Percentiles rank a stretch among this genome's conserved stretches.
Evolutionary conservation across 2,329 filamentous ascomycete species (phyloP).

Genomic region (Hypoxylon sp.): DNA sequence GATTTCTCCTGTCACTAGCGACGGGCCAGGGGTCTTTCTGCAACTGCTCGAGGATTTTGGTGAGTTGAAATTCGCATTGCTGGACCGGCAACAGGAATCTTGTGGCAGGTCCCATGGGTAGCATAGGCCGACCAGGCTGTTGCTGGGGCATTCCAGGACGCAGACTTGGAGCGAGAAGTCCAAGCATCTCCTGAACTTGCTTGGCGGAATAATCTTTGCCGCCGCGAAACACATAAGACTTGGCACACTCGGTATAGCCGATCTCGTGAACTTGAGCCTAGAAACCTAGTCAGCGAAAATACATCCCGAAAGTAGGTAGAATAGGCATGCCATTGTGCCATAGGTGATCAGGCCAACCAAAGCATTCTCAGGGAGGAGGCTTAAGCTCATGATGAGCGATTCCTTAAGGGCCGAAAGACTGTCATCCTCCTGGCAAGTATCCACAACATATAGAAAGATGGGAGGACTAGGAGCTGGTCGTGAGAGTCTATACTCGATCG

Average conservation of each 20-base stretch:
- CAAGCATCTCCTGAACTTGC: slow-evolving; percentile 99
- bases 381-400: slow-evolving; percentile 88
- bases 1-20: slow-evolving; percentile 88
- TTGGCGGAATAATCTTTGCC: slow-evolving; percentile 99
- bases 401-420: slow-evolving; percentile 87
- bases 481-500: slow-evolving; percentile 89
- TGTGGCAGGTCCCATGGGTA: slow-evolving; percentile 84
- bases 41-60: slow-evolving; percentile 93
- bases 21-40: slow-evolving; percentile 99
- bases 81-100: slow-evolving; percentile 94
- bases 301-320: neutral
- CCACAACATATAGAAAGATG: slow-evolving; percentile 89
- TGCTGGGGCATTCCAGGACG: slow-evolving; percentile 81
- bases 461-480: slow-evolving; percentile 87
- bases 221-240: slow-evolving; percentile 97
- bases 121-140: slow-evolving; percentile 80
- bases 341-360: slow-evolving; percentile 88
- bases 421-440: slow-evolving; percentile 90
- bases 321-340: slow-evolving; percentile 84
- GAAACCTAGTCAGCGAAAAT: slow-evolving; percentile 46
- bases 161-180: slow-evolving; percentile 78
- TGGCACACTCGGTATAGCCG: slow-evolving; percentile 97
- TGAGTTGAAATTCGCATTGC: slow-evolving; percentile 97
- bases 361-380: slow-evolving; percentile 83
- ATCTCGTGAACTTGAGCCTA: slow-evolving; percentile 97